These are phyloP conservation scores for Pugionium dolabratum DNA, from an alignment of 345 rosid species.

Conservation along the genomic window DNA sequence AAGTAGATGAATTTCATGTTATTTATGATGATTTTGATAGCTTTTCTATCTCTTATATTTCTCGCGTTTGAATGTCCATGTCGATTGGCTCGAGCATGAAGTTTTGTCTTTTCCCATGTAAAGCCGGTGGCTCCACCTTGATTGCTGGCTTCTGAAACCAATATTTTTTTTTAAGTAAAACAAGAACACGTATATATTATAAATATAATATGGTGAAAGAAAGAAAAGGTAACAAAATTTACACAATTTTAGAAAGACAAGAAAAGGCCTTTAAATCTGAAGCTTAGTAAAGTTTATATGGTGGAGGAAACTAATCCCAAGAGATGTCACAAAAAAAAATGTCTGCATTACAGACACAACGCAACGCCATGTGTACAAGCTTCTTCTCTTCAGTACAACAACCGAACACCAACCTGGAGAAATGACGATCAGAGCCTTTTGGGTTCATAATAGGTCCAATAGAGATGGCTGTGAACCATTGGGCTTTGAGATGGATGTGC, in stretches of 20 bases:
- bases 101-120: no score
- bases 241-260: slow-evolving; percentile 10
- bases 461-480: slow-evolving; percentile 61
- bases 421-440: background rate
- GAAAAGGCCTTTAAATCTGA: slow-evolving; percentile 12
- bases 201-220: background rate
- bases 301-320: slow-evolving; percentile 16
- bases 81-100: no score
- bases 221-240: slow-evolving; percentile 22
- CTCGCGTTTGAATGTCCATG: no score
- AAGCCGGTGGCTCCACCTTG: no score
- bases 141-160: no score
- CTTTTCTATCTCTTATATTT: no score
- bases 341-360: background rate
- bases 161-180: no score
- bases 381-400: slow-evolving; percentile 13
- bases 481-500: slow-evolving; percentile 44
- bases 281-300: slow-evolving; percentile 15
- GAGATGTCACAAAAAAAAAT: slow-evolving; percentile 6
- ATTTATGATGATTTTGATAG: no score
- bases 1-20: no score
- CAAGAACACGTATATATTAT: no score
- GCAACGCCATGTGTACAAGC: slow-evolving; percentile 6
- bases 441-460: slow-evolving; percentile 63
- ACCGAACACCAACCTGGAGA: slow-evolving; percentile 2